These are phyloP conservation scores for Wickerhamomyces tratensis DNA, from an alignment of 805 yeast genomes.

Conservation along the genomic window DNA sequence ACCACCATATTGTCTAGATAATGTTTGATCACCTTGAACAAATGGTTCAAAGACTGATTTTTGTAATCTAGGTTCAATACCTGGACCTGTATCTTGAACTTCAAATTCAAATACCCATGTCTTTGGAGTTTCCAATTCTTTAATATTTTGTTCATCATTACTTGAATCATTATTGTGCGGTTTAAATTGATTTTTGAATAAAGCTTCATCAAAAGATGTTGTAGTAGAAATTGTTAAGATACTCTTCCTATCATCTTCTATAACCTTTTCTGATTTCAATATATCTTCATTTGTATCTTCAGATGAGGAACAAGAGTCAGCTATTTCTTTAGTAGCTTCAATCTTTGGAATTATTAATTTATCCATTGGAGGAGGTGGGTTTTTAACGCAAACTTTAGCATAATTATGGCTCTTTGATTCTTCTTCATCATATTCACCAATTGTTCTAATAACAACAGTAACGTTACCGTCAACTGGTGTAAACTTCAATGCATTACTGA, in stretches of 20 bases:
- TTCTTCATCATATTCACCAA: conserved; percentile 62
- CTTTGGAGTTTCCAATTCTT: conserved; percentile 17
- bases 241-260: conserved; percentile 7
- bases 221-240: conserved; percentile 18
- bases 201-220: conserved; percentile 31
- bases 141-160: conserved; percentile 11
- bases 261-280: conserved; percentile 3
- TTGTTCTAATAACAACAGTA: conserved; percentile 45
- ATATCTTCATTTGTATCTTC: neutral
- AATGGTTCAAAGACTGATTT: conserved; percentile 90
- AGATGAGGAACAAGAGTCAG: neutral
- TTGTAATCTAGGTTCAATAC: conserved; percentile 76
- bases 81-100: conserved; percentile 90
- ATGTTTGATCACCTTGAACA: conserved; percentile 93
- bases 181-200: conserved; percentile 33
- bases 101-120: conserved; percentile 45
- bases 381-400: conserved; percentile 35
- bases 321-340: neutral
- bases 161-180: conserved; percentile 14
- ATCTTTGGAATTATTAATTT: no score
- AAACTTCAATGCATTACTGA: conserved; percentile 84
- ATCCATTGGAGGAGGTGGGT: neutral
- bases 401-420: conserved; percentile 32
- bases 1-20: conserved; percentile 88
- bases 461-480: conserved; percentile 87